Evolutionary conservation across 2,329 filamentous ascomycete genomes (phyloP), one percentile per base, ranked within the genome.

Genomic region (Colletotrichum sp.): DNA sequence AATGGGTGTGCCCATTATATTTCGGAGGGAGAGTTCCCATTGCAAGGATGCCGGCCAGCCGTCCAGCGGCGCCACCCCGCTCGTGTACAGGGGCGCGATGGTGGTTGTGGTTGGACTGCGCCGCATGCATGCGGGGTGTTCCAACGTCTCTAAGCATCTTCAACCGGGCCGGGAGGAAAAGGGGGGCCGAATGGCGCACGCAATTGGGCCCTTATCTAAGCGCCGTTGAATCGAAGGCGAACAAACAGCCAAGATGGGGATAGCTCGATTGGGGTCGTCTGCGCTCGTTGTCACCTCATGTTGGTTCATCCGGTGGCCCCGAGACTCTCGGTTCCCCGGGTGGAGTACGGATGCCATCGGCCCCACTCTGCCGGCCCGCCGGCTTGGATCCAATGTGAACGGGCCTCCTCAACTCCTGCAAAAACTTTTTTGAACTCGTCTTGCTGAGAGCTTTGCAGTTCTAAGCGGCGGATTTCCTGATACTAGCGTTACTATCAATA

Each of bases 401-500:
- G 18, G 39, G 18, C 1, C 18, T 44, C 0, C 0, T 44, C 39
- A 44, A 44, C 39, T 44, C 3, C 18, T n/a, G 39, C 39, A 44
- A 10, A 6, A 0, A 8, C 18, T 44, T n/a, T 1, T 39, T 18
- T 5, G 9, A 39, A 39, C 34, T 15, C 34, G 34, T 5, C 34
- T 39, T 39, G 34, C 34, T 3, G 39, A 44, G 16, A 10, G 5
- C 39, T 18, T 44, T 44, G 39, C 2, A 44, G 3, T 44, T 1
- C 10, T 18, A 44, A 44, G 8, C 36, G 16, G 3, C 16, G 5
- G 1, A 5, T 44, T 44, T 6, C 8, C 36, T 44, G 8, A 0
- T 8, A 36, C 34, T 0, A 36, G 1, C 15, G 0, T 36, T 36
- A 1, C 1, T 8, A 8, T 16, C 34, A 5, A 36, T 18, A 10